phyloP scores from a whole-genome alignment of 169 alveolate species.

The Plasmodium billcollinsi region DNA sequence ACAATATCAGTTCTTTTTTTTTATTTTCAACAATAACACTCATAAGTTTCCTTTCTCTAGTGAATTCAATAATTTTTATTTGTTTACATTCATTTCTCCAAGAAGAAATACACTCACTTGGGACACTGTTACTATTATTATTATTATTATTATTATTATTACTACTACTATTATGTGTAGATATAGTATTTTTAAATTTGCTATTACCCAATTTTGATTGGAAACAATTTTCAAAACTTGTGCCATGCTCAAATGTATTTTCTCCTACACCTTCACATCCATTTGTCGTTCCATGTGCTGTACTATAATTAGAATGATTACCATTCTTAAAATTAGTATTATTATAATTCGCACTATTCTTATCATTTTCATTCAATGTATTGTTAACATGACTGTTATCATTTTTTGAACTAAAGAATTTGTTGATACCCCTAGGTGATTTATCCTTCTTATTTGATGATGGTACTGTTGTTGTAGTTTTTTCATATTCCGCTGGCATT shows the following conservation, averaged over 20 bases:
- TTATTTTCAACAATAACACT: constrained; percentile 86
- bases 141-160: not conserved
- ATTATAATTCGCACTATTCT: not conserved
- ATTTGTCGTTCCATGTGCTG: not conserved
- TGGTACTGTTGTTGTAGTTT: constrained; percentile 1
- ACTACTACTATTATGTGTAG: not conserved
- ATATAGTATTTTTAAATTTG: not conserved
- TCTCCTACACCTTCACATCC: not conserved
- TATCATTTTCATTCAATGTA: not conserved
- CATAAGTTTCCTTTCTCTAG: constrained; percentile 98
- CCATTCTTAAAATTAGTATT: no score
- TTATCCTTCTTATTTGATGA: no score
- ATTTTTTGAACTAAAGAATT: not conserved
- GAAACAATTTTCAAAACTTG: not conserved
- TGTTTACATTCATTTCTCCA: constrained; percentile 47
- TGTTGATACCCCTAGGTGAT: no score
- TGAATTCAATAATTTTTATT: constrained; percentile 92
- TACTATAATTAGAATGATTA: no score
- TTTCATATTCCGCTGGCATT: constrained; percentile 68
- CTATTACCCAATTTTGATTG: not conserved
- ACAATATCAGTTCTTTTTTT: constrained; percentile 83
- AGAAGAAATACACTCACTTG: constrained; percentile 48
- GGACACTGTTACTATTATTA: not conserved
- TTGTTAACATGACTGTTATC: constrained; percentile 8
- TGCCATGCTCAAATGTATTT: not conserved